Base-by-base conservation (phyloP, 306 rosid species). In the Cucurbita moschata region DNA sequence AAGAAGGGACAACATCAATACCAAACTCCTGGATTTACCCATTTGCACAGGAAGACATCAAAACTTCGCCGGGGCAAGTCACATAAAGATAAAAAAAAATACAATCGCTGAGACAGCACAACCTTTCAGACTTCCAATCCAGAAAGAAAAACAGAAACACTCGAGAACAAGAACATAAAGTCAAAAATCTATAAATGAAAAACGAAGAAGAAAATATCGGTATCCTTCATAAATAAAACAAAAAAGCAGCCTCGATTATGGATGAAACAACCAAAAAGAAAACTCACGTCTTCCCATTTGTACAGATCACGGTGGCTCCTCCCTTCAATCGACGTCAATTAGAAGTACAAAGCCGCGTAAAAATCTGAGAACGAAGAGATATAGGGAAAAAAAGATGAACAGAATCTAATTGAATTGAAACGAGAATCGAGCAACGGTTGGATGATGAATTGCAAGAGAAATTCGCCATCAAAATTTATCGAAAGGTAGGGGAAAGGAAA, bases 251-350 rank as follows among this genome's bases (percentile, higher is more conserved):
- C 5, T 54, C 40, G 67, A 30, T 15, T 47, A 51, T 37, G 73
- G 6, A 26, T 65, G 7, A 18, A 59, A 52, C 9, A 8, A 6
- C 15, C 14, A 14, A 13, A 40, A 23, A 67, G 37, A 67, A 46
- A 77, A 81, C 90, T 94, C 79, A 94, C 97, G 96, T 63, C 87
- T 94, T 80, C 98, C 98, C 98, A 94, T 94, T 55, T 57, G 67
- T 6, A 40, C 4, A 73, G 66, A 38, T 21, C 51, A 73, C 3
- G 82, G 81, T 77, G 70, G 77, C 72, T 82, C 73, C 70, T 75
- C 83, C 74, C 72, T 73, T 77, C 47, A 85, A 77, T 70, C 49
- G 55, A 49, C 57, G 77, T 87, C 80, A 85, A 64, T 80, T 77
- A 49, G 50, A 80, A 79, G 71, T 39, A 87, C 80, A 86, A 75